These are phyloP conservation scores for Petunia secreta DNA, from an alignment of 257 asterid genomes.

Conservation along the genomic window DNA sequence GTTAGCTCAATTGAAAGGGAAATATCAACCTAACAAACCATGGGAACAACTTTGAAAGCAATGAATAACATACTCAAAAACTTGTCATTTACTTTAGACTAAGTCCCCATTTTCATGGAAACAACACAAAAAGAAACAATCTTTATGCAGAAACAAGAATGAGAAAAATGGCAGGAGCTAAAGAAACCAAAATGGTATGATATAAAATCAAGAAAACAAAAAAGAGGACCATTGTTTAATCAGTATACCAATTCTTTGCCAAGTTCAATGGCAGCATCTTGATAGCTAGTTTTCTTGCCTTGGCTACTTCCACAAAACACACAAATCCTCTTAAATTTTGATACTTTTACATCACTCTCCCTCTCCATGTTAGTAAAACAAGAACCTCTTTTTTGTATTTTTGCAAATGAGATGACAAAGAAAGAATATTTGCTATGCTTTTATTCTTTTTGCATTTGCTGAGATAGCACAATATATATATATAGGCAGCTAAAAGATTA, in stretches of 20 bases:
- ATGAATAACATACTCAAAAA: not conserved
- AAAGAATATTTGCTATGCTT: constrained; percentile 7
- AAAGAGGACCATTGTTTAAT: not conserved
- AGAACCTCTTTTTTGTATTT: not conserved
- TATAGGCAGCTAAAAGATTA: not conserved
- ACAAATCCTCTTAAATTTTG: constrained; percentile 57
- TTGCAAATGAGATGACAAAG: not conserved
- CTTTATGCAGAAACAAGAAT: constrained; percentile 3
- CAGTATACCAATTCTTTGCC: constrained; percentile 48
- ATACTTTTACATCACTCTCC: constrained; percentile 33
- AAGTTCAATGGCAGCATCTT: constrained; percentile 53
- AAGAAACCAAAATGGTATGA: not conserved
- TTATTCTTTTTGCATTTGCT: not conserved
- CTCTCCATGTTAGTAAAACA: constrained; percentile 20
- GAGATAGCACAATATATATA: not conserved
- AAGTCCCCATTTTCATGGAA: constrained; percentile 17
- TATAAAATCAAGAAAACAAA: not conserved
- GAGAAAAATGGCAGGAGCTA: not conserved
- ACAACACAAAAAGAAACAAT: not conserved
- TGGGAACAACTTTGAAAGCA: not conserved
- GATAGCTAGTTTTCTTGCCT: constrained; percentile 48
- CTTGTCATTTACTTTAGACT: not conserved
- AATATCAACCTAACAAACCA: not conserved
- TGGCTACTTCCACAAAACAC: constrained; percentile 61
- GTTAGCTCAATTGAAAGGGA: not conserved